Percentiles rank a stretch among this genome's conserved stretches.
These are phyloP conservation scores for Saccharomyces hybrid DNA, from an alignment of 1,139 yeast genomes.

Conservation along the genomic window DNA sequence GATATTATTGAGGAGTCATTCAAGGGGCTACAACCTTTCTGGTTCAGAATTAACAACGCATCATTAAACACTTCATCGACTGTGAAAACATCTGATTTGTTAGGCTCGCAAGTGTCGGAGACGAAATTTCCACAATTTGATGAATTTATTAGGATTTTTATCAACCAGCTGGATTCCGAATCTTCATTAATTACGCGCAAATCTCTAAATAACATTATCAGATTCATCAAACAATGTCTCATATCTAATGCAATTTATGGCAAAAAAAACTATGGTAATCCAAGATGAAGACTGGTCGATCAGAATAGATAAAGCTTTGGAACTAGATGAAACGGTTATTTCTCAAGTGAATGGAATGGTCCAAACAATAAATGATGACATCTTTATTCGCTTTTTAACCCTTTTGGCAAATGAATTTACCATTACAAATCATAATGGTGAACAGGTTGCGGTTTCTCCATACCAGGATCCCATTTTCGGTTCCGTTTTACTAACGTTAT, in stretches of 20 bases:
- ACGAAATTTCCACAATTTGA: constrained; percentile 42
- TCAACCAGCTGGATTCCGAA: constrained; percentile 20
- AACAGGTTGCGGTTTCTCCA: constrained; percentile 13
- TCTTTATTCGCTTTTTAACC: constrained; percentile 24
- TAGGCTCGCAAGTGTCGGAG: constrained; percentile 34
- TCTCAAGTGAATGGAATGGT: constrained; percentile 31
- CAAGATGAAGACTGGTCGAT: constrained; percentile 71
- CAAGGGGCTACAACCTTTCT: constrained; percentile 78
- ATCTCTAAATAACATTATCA: constrained; percentile 38
- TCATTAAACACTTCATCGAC: constrained; percentile 34
- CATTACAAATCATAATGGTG: constrained; percentile 15
- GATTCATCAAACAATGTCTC: constrained; percentile 47
- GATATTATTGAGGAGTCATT: constrained; percentile 75
- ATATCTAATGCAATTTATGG: constrained; percentile 56
- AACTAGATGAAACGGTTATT: constrained; percentile 50
- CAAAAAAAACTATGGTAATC: constrained; percentile 46
- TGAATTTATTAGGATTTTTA: constrained; percentile 32
- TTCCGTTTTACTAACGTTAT: constrained; percentile 23
- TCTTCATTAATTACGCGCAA: constrained; percentile 28
- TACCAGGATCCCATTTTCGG: constrained; percentile 24
- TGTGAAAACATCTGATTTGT: constrained; percentile 37
- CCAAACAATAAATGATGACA: constrained; percentile 11
- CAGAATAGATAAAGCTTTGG: constrained; percentile 65
- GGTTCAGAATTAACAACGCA: constrained; percentile 39
- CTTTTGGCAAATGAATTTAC: constrained; percentile 36